Evolutionary conservation across 1,284 basidiomycete species (phyloP).

Genomic region (Coniferiporia sulphurascens): DNA sequence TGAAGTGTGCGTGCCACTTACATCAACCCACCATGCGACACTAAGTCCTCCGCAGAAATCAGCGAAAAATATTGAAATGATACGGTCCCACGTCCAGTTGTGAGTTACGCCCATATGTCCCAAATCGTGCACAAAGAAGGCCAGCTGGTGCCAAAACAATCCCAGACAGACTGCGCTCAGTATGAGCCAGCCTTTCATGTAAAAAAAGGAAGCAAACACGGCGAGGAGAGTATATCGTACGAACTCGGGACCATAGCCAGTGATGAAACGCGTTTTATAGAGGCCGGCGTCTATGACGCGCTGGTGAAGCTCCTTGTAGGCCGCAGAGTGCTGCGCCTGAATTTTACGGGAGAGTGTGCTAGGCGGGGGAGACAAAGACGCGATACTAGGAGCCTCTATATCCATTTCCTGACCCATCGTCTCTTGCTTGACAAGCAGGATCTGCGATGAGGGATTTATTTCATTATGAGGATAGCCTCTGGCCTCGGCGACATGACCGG

Average conservation of each 20-base stretch:
- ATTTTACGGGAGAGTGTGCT: slow-evolving; percentile 50
- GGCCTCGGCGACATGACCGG: slow-evolving; percentile 15
- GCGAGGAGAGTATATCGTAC: slow-evolving; percentile 71
- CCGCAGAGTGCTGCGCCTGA: slow-evolving; percentile 70
- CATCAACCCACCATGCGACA: slow-evolving; percentile 97
- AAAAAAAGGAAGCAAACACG: slow-evolving; percentile 56
- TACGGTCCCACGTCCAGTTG: slow-evolving; percentile 76
- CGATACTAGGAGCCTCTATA: slow-evolving; percentile 39
- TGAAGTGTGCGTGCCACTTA: slow-evolving; percentile 38
- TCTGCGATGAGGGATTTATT: slow-evolving; percentile 44
- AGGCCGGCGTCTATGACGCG: slow-evolving; percentile 77
- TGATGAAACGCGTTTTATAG: slow-evolving; percentile 77
- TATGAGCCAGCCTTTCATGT: slow-evolving; percentile 59
- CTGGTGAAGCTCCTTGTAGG: slow-evolving; percentile 79
- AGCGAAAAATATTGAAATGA: slow-evolving; percentile 79
- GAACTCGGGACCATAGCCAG: slow-evolving; percentile 90
- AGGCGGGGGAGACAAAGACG: slow-evolving; percentile 47
- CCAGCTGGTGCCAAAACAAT: slow-evolving; percentile 91
- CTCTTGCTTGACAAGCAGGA: slow-evolving; percentile 53
- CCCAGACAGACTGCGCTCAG: slow-evolving; percentile 79
- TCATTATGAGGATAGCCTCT: slow-evolving; percentile 21
- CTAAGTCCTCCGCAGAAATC: slow-evolving; percentile 91
- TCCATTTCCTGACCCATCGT: slow-evolving; percentile 6
- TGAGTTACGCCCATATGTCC: slow-evolving; percentile 95
- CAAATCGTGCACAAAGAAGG: slow-evolving; percentile 91